Evolutionary conservation across 192 early-diverging fungal species (phyloP).

Genomic region (Mortierella alpina): DNA sequence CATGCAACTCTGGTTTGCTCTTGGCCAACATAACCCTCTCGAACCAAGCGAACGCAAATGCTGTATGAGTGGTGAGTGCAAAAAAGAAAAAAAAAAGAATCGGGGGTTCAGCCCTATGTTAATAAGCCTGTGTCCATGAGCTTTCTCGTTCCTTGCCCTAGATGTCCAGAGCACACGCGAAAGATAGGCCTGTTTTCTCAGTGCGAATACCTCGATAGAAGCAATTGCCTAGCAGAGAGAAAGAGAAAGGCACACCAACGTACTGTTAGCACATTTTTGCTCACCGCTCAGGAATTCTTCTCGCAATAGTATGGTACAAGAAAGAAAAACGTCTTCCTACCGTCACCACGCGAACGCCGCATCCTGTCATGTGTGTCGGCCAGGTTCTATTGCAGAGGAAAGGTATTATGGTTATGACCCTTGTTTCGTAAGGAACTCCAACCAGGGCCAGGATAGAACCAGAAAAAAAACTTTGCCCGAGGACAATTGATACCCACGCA

Average conservation of each 20-base stretch:
- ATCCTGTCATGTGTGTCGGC: constrained; percentile 56
- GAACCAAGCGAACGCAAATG: constrained; percentile 74
- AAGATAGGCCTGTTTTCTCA: too few species aligned
- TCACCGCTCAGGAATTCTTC: neutral
- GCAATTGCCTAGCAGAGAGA: constrained; percentile 61
- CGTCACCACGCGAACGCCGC: constrained; percentile 70
- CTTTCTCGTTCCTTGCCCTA: too few species aligned
- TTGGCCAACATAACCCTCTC: constrained; percentile 58
- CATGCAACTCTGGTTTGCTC: constrained; percentile 23
- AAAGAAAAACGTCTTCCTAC: constrained; percentile 26
- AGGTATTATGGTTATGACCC: too few species aligned
- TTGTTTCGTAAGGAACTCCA: neutral
- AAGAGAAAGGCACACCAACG: neutral
- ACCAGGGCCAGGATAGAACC: neutral
- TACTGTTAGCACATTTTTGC: neutral
- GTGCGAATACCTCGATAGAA: constrained; percentile 65
- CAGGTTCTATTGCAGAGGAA: constrained; percentile 54
- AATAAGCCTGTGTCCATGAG: too few species aligned
- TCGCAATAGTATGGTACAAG: neutral
- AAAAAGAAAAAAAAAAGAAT: neutral
- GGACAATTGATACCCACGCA: neutral
- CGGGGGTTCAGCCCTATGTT: neutral
- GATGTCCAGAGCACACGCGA: too few species aligned
- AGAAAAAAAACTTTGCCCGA: neutral
- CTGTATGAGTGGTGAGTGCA: constrained; percentile 25